Evolutionary conservation across 2,329 filamentous ascomycete species (phyloP).

Genomic region (Claviceps cyperi): DNA sequence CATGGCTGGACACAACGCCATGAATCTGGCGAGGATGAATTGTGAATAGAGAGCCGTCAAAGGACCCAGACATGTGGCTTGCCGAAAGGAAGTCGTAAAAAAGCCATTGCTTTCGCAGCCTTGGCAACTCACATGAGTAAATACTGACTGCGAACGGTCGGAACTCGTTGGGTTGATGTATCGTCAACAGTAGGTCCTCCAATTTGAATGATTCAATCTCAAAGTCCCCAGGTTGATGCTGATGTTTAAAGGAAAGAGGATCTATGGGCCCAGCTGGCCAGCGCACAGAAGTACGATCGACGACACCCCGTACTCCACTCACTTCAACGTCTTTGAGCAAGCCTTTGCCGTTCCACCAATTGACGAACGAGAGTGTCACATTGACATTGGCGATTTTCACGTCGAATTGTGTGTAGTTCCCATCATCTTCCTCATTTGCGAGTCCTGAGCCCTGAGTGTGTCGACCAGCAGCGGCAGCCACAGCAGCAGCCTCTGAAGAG

Average conservation of each 20-base stretch:
- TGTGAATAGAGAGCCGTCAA: conserved; percentile 89
- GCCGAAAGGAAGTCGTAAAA: conserved; percentile 96
- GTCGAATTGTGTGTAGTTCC: conserved; percentile 96
- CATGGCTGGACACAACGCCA: conserved; percentile 49
- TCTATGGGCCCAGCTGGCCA: conserved; percentile 54
- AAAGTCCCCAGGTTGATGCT: conserved; percentile 84
- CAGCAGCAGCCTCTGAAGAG: conserved; percentile 74
- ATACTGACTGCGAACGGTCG: conserved; percentile 93
- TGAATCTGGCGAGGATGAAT: conserved; percentile 91
- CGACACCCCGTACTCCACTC: conserved; percentile 79
- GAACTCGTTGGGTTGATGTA: conserved; percentile 82
- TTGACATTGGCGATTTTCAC: conserved; percentile 90
- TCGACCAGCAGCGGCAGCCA: conserved; percentile 63
- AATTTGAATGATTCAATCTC: conserved; percentile 95
- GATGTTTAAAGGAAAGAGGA: conserved; percentile 74
- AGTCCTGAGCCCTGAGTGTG: conserved; percentile 24
- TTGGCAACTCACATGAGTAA: conserved; percentile 85
- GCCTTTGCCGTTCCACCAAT: conserved; percentile 97
- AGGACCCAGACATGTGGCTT: conserved; percentile 90
- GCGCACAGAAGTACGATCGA: conserved; percentile 74
- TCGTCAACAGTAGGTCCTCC: conserved; percentile 79
- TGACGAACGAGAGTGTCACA: conserved; percentile 91
- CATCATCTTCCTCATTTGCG: conserved; percentile 51
- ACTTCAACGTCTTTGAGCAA: conserved; percentile 84
- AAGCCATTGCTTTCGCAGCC: conserved; percentile 87